A percentile compares a stretch with the other conserved stretches of the same genome.
phyloP scores from a whole-genome alignment of 2,329 filamentous ascomycete species.

The Clarireedia sp. region DNA sequence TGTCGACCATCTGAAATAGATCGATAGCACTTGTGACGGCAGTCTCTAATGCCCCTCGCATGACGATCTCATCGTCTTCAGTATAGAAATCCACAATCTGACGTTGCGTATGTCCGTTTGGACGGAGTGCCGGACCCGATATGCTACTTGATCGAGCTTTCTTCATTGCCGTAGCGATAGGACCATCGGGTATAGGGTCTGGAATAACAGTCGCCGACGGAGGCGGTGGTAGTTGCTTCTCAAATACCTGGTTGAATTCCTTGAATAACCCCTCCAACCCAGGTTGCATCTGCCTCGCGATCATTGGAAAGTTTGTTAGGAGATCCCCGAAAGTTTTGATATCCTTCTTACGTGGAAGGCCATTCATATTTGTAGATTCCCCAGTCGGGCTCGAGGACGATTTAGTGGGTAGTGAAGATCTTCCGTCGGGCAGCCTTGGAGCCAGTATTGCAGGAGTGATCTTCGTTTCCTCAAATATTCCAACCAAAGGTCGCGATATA shows the following conservation, averaged over 20 bases:
- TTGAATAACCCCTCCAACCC: constrained; percentile 83
- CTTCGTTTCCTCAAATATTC: constrained; percentile 68
- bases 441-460: constrained; percentile 58
- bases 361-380: constrained; percentile 17
- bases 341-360: constrained; percentile 70
- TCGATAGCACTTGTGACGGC: constrained; percentile 92
- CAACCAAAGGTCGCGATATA: constrained; percentile 82
- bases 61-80: constrained; percentile 84
- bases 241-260: constrained; percentile 79
- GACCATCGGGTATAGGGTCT: constrained; percentile 50
- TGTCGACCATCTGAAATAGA: constrained; percentile 90
- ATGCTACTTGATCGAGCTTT: constrained; percentile 46
- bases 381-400: constrained; percentile 13
- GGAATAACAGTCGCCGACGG: constrained; percentile 53
- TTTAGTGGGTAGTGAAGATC: constrained; percentile 18
- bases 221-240: constrained; percentile 73
- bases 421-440: constrained; percentile 32
- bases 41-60: constrained; percentile 82
- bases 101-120: constrained; percentile 31
- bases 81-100: constrained; percentile 55
- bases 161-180: constrained; percentile 47
- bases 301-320: constrained; percentile 86
- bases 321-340: constrained; percentile 87
- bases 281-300: constrained; percentile 90
- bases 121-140: constrained; percentile 23